A percentile compares a stretch with the other conserved stretches of the same genome.
Evolutionary conservation across 257 asterid species (phyloP).

Genomic region (Nemophila menziesii): DNA sequence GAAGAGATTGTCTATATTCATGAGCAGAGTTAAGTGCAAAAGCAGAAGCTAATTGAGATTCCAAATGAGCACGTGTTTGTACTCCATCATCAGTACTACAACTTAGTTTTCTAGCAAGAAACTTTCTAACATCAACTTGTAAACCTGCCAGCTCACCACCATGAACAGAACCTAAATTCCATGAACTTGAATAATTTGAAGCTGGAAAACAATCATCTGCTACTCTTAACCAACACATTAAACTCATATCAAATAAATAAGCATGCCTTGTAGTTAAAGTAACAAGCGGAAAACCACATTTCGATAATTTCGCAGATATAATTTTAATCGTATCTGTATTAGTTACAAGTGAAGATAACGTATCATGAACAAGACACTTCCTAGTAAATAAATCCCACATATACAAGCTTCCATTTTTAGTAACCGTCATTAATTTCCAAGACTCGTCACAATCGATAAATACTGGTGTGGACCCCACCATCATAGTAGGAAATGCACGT

Average conservation of each 20-base stretch:
- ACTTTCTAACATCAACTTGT: conserved; percentile 91
- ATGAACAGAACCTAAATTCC: too few species aligned
- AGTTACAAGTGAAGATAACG: conserved; percentile 56
- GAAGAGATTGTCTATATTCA: conserved; percentile 88
- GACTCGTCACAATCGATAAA: conserved; percentile 89
- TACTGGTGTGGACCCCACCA: conserved; percentile 87
- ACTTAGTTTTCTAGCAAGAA: conserved; percentile 87
- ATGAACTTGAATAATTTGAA: conserved; percentile 83
- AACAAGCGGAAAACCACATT: conserved; percentile 81
- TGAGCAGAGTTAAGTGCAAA: conserved; percentile 70
- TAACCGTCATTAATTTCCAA: conserved; percentile 77
- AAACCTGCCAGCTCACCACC: conserved; percentile 86
- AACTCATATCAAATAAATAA: conserved; percentile 63
- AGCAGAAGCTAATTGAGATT: conserved; percentile 90
- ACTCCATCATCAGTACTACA: conserved; percentile 95
- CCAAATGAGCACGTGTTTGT: conserved; percentile 97
- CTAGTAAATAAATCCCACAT: conserved; percentile 81
- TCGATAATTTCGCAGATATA: conserved; percentile 80
- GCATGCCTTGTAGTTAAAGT: conserved; percentile 92
- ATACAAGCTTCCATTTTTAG: conserved; percentile 67
- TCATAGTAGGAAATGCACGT: conserved; percentile 90
- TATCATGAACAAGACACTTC: conserved; percentile 81
- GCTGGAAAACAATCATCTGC: conserved; percentile 92
- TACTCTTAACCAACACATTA: conserved; percentile 92
- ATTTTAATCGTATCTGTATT: conserved; percentile 71